These are phyloP conservation scores for Penicillium sp. DNA, from an alignment of 2,329 filamentous ascomycete genomes.

Conservation along the genomic window DNA sequence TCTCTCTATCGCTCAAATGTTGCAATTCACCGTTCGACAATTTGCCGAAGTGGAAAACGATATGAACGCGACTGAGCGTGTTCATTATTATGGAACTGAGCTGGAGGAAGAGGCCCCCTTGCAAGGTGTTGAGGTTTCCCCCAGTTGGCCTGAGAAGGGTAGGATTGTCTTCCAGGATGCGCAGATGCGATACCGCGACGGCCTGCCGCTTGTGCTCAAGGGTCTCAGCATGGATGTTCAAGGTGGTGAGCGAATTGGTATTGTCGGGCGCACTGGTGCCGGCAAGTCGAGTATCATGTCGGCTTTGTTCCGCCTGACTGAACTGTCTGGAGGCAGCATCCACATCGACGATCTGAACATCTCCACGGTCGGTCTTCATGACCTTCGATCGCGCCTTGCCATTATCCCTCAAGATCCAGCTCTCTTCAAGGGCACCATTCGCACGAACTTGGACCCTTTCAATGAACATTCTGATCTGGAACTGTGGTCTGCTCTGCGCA, in stretches of 20 bases:
- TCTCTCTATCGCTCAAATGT: slow-evolving; percentile 87
- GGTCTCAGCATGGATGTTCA: slow-evolving; percentile 55
- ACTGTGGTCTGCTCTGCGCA: slow-evolving; percentile 47
- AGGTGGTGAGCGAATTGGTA: slow-evolving; percentile 49
- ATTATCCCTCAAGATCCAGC: slow-evolving; percentile 50
- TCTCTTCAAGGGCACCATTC: slow-evolving; percentile 45
- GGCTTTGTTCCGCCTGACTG: slow-evolving; percentile 44
- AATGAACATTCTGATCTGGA: slow-evolving; percentile 47
- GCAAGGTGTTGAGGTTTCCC: slow-evolving; percentile 67
- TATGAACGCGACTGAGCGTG: slow-evolving; percentile 93
- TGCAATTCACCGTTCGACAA: slow-evolving; percentile 92
- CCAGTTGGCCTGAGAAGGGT: slow-evolving; percentile 81
- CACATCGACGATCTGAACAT: slow-evolving; percentile 47
- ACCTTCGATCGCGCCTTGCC: slow-evolving; percentile 43
- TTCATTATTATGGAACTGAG: slow-evolving; percentile 83
- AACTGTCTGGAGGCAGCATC: slow-evolving; percentile 41
- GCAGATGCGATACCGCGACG: slow-evolving; percentile 73
- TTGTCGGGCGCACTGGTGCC: slow-evolving; percentile 47
- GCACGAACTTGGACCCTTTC: slow-evolving; percentile 47
- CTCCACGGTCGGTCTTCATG: slow-evolving; percentile 38
- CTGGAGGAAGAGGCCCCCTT: slow-evolving; percentile 87
- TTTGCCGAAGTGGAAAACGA: slow-evolving; percentile 95
- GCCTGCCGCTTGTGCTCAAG: slow-evolving; percentile 69
- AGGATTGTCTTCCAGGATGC: slow-evolving; percentile 74
- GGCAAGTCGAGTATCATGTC: slow-evolving; percentile 50